phyloP scores from a whole-genome alignment of 2,329 filamentous ascomycete genomes.

The Moelleriella libera region DNA sequence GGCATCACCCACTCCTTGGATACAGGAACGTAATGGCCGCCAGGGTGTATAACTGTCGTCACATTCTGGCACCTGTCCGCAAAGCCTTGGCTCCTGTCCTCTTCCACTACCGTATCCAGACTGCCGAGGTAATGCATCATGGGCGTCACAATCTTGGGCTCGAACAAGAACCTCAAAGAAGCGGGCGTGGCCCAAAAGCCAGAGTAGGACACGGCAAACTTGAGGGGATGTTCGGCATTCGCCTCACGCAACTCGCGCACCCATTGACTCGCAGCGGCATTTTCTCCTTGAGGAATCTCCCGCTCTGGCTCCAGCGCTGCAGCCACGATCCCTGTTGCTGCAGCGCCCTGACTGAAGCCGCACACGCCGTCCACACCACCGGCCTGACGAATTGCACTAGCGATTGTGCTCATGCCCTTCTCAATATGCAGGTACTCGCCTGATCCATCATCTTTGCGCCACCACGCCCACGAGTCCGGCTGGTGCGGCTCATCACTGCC shows the following conservation, averaged over 20 bases:
- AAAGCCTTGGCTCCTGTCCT: slow-evolving; percentile 52
- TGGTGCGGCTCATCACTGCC: slow-evolving; percentile 15
- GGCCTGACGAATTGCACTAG: slow-evolving; percentile 43
- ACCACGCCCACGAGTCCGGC: slow-evolving; percentile 73
- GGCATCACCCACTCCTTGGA: slow-evolving; percentile 69
- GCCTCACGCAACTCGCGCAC: slow-evolving; percentile 29
- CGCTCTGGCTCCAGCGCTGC: slow-evolving; percentile 47
- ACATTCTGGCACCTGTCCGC: slow-evolving; percentile 47
- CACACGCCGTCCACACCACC: slow-evolving; percentile 65
- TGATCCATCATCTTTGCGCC: slow-evolving; percentile 51
- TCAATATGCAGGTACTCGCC: slow-evolving; percentile 53
- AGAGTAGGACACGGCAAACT: slow-evolving; percentile 64
- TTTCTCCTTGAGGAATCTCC: slow-evolving; percentile 12
- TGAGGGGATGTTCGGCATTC: slow-evolving; percentile 34
- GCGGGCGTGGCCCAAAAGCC: slow-evolving; percentile 56
- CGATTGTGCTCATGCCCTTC: slow-evolving; percentile 51
- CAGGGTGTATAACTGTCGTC: slow-evolving; percentile 56
- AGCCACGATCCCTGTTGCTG: slow-evolving; percentile 57
- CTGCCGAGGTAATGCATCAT: slow-evolving; percentile 71
- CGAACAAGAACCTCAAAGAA: slow-evolving; percentile 50
- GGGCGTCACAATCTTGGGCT: slow-evolving; percentile 62
- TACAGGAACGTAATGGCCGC: slow-evolving; percentile 80
- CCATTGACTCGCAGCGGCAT: slow-evolving; percentile 21
- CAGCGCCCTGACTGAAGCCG: slow-evolving; percentile 73
- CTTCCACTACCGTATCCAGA: slow-evolving; percentile 79